These are phyloP conservation scores for Leptographium radiaticola DNA, from an alignment of 2,329 filamentous ascomycete species.

Conservation along the genomic window DNA sequence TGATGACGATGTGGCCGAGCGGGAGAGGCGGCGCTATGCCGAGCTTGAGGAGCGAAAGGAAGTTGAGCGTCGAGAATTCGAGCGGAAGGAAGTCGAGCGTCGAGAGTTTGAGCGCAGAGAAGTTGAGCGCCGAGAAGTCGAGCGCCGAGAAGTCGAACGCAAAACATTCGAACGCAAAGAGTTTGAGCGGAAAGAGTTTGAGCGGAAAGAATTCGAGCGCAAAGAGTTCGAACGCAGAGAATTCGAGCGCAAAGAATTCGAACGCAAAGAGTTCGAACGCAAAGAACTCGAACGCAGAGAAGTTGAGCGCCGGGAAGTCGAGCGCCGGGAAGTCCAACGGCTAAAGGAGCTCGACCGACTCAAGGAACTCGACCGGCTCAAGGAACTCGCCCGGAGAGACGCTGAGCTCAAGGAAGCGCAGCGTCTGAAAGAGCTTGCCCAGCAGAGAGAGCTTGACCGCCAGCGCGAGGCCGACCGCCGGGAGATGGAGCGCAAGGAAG, in stretches of 20 bases:
- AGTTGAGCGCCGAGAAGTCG: no score
- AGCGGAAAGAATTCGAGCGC: no score
- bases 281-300: neutral
- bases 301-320: neutral
- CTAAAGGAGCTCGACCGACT: neutral
- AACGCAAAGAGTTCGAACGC: conserved; percentile 3
- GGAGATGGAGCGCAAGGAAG: neutral
- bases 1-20: conserved; percentile 24
- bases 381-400: no score
- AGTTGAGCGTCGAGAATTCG: no score
- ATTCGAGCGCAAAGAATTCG: conserved; percentile 4
- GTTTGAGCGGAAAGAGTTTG: no score
- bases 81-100: neutral
- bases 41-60: neutral
- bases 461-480: neutral
- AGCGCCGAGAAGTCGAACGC: no score
- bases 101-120: no score
- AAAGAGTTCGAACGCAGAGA: no score
- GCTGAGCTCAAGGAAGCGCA: neutral
- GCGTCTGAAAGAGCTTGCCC: neutral
- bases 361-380: no score
- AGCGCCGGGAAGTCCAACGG: neutral
- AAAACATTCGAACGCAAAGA: no score
- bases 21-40: no score
- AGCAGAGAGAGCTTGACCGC: neutral